Evolutionary conservation across 1,139 yeast genomes (phyloP), one percentile per base, ranked within the genome.

Genomic region (Candida labiduridarum): DNA sequence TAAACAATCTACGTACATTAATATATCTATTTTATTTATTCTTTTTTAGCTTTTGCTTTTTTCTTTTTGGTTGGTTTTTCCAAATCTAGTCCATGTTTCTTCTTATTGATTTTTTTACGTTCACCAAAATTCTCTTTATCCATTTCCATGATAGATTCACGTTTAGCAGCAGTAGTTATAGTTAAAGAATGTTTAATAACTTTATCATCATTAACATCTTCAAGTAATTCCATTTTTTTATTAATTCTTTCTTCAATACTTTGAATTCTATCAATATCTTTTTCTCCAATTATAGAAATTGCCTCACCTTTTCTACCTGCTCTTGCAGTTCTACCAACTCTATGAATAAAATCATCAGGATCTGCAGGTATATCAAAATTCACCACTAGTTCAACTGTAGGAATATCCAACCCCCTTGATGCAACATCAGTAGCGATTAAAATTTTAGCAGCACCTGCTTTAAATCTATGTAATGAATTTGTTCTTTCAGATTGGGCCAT

Each of bases 261-360:
- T 57, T 89, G 82, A 10, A 94, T 80, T 60, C 98, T 79, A 27
- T 78, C 80, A 15, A 94, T 86, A 62, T 94, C 99, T 52, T 87
- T 83, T 60, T 92, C 97, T 1, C 96, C 83, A 5, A 94, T 87
- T 52, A 94, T 78, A 12, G 95, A 83, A 3, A 76, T 66, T 4
- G 80, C 70, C 49, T 72, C 74, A 57, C 81, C 81, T 49, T 75
- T 73, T 61, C 96, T 79, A 5, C 98, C 98, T 3, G 99, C 99
- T 79, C 99, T 88, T n/a, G 99, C 99, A 16, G 99, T 94, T 83
- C 99, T 90, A 79, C 99, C 99, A n/a, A 92, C 96, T 66, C 99
- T 79, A 71, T 94, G 99, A 51, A 94, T 89, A 62, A 88, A 95
- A 66, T 92, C 97, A 66, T 94, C 98, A 0, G 99, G 92, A 66